phyloP scores from a whole-genome alignment of 345 rosid species.

The Geranium brycei region DNA sequence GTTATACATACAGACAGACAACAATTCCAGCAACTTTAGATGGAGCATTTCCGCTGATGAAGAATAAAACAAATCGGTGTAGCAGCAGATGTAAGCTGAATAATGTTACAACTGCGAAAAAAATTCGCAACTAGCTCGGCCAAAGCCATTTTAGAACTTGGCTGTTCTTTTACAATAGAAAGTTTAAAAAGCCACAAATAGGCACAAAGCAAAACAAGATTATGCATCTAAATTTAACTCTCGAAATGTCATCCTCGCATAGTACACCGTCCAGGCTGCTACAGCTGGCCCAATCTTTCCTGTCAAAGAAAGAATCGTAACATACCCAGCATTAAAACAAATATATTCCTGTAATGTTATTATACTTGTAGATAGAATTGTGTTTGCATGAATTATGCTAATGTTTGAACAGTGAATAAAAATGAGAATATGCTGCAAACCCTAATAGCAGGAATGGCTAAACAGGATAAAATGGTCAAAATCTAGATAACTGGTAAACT shows the following conservation, averaged over 20 bases:
- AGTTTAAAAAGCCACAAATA: neutral
- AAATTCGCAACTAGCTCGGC: too few species aligned
- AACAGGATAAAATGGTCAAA: neutral
- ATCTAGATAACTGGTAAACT: neutral
- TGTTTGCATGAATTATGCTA: neutral
- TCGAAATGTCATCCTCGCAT: neutral
- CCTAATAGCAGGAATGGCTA: neutral
- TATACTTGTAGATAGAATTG: neutral
- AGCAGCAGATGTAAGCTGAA: too few species aligned
- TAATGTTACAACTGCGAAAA: too few species aligned
- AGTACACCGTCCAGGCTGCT: constrained; percentile 10
- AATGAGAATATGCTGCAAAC: neutral
- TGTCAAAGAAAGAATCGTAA: constrained; percentile 25
- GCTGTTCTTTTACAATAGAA: neutral
- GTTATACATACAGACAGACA: neutral
- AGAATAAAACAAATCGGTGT: too few species aligned
- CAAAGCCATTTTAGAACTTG: too few species aligned
- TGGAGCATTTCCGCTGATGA: too few species aligned
- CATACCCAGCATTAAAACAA: constrained; percentile 9
- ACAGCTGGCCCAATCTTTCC: constrained; percentile 74
- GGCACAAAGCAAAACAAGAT: too few species aligned
- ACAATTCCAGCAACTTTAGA: neutral
- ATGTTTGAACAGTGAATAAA: neutral
- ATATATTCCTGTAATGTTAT: neutral
- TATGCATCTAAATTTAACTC: too few species aligned